These are phyloP conservation scores for Epichloe brachyelytri DNA, from an alignment of 2,329 filamentous ascomycete species.

Conservation along the genomic window DNA sequence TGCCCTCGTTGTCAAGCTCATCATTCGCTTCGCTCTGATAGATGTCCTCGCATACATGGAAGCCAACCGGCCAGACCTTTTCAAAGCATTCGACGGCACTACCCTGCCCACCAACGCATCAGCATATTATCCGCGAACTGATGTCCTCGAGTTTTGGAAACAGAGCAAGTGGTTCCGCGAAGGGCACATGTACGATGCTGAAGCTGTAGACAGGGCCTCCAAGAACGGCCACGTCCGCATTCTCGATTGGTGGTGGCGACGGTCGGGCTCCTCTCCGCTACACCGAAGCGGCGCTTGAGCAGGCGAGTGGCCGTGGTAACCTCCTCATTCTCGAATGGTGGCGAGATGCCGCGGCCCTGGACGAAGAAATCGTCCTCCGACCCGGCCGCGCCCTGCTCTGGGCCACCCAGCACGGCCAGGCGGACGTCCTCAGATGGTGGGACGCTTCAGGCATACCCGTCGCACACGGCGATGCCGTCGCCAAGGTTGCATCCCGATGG, in stretches of 20 bases:
- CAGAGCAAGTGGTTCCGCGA: conserved; percentile 70
- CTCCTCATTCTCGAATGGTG: conserved; percentile 89
- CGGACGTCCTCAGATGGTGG: conserved; percentile 77
- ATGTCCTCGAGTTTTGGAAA: conserved; percentile 86
- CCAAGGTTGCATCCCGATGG: conserved; percentile 72
- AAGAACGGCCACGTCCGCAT: conserved; percentile 74
- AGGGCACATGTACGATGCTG: conserved; percentile 66
- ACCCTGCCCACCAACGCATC: conserved; percentile 82
- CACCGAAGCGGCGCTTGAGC: conserved; percentile 76
- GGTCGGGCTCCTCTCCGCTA: conserved; percentile 69
- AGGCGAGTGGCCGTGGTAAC: conserved; percentile 73
- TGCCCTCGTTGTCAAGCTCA: conserved; percentile 69
- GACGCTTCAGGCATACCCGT: conserved; percentile 67
- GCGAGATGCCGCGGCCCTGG: conserved; percentile 54
- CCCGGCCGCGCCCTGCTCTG: conserved; percentile 75
- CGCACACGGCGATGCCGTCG: conserved; percentile 67
- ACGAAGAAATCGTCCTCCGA: conserved; percentile 51
- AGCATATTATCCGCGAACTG: conserved; percentile 68
- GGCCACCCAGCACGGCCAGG: conserved; percentile 71
- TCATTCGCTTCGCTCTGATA: conserved; percentile 81
- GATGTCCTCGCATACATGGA: conserved; percentile 60
- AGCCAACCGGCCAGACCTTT: conserved; percentile 53
- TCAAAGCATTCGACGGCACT: conserved; percentile 75
- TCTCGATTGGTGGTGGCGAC: conserved; percentile 84
- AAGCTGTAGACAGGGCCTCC: conserved; percentile 79